Base-by-base conservation (phyloP, 2,329 filamentous ascomycete species). In the Calonectria crousiana region DNA sequence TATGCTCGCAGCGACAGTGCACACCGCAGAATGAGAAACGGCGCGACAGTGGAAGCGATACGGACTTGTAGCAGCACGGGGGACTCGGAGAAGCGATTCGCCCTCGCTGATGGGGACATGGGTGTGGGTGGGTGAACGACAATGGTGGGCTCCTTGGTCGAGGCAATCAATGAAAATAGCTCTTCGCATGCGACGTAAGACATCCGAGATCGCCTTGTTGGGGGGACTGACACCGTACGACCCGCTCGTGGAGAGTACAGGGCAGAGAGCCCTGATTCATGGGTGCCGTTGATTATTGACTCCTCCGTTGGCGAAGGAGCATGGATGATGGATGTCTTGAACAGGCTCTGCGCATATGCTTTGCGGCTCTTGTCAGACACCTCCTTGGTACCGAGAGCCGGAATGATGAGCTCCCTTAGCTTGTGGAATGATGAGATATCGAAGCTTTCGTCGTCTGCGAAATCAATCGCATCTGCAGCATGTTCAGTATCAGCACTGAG, bases 1-100 rank as follows among this genome's bases (percentile, higher is more conserved):
- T 98, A 98, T 0, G 93, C 89, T 71, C 95, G 93, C n/a, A 98
- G 86, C 0, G 95, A 93, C 20, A 98, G 87, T 0, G 94, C 95
- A 16, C 94, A 92, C 3, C 97, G 92, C 2, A 98, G 87, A 56
- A 98, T 93, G 3, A 98, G 89, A 80, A 95, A 96, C 0, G 95
- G 95, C 0, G 95, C 93, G 0, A 93, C 91, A 4, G 93, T 93
- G 81, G 92, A 90, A 0, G 96, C 94, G 20, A 98, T 91, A 16
- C 91, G 88, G 51, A 90, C 84, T 73, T 88, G 87, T 14, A 88
- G 83, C 2, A 83, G 80, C 23, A 83, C 53, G 77, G 81, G 13
- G 75, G 74, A 67, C 10, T 79, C 77, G 34, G 75, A 51, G 36
- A 75, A 67, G 62, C 75, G 49, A 36, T 74, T 74, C 3, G 72